These are phyloP conservation scores for Cladorrhinum sp. DNA, from an alignment of 2,329 filamentous ascomycete species.

Conservation along the genomic window DNA sequence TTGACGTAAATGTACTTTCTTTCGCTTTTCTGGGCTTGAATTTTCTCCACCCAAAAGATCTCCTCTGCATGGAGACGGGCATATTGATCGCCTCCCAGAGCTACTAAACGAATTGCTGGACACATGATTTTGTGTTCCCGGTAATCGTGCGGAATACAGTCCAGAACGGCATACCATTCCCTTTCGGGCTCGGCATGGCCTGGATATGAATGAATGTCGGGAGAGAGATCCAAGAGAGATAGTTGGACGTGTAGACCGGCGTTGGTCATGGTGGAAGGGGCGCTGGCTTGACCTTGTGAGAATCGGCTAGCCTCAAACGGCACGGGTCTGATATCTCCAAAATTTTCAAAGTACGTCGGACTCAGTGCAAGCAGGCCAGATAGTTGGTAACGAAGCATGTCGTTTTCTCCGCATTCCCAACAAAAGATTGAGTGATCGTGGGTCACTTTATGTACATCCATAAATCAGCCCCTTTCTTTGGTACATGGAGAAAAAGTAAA, in stretches of 20 bases:
- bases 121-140: not conserved
- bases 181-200: not conserved
- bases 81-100: not conserved
- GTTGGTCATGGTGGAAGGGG: conserved; percentile 6
- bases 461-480: too few relatives aligned
- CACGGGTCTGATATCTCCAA: not conserved
- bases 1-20: conserved; percentile 4
- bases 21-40: not conserved
- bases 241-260: conserved; percentile 1
- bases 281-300: not conserved
- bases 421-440: conserved; percentile 4
- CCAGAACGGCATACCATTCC: not conserved
- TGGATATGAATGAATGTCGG: not conserved
- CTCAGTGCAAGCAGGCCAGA: not conserved
- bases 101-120: not conserved
- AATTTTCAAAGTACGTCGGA: not conserved
- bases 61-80: not conserved
- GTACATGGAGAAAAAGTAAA: not conserved
- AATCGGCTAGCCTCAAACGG: not conserved
- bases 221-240: not conserved
- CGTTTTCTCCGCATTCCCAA: not conserved
- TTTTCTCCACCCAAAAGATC: not conserved
- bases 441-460: not conserved
- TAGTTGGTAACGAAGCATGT: not conserved
- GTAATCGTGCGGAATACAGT: not conserved